Percentiles rank a stretch among this genome's conserved stretches.
These are phyloP conservation scores for Psilocybe sp. DNA, from an alignment of 768 basidiomycete species.

Conservation along the genomic window DNA sequence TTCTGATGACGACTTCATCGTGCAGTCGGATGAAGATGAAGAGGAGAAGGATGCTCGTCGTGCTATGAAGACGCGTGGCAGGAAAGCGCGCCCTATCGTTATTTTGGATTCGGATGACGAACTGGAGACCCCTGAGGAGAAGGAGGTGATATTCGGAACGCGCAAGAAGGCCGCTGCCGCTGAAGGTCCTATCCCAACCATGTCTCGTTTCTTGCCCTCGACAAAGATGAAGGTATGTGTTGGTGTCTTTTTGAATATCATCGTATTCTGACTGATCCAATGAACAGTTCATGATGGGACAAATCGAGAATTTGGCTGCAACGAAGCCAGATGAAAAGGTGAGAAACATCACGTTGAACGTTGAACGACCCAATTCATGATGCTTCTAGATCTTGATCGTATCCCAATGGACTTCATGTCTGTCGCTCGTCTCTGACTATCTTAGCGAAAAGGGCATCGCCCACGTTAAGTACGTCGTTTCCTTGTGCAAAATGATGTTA, in stretches of 20 bases:
- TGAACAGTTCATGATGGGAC: conserved; percentile 56
- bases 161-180: conserved; percentile 22
- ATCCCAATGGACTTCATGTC: conserved; percentile 69
- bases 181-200: conserved; percentile 35
- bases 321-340: conserved; percentile 63
- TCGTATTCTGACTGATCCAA: background rate
- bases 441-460: conserved; percentile 48
- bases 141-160: conserved; percentile 38
- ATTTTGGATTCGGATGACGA: conserved; percentile 46
- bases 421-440: conserved; percentile 62
- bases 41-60: conserved; percentile 46
- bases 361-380: background rate
- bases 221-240: conserved; percentile 69
- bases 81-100: conserved; percentile 34
- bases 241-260: background rate
- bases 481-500: background rate
- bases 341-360: background rate
- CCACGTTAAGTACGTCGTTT: conserved; percentile 48
- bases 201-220: conserved; percentile 61
- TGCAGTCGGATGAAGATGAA: conserved; percentile 50
- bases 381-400: conserved; percentile 51
- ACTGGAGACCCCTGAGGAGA: conserved; percentile 35
- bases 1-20: conserved; percentile 51
- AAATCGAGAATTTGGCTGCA: conserved; percentile 40
- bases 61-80: conserved; percentile 32